These are phyloP conservation scores for Myxozyma vanderwaltii DNA, from an alignment of 805 yeast species.

Conservation along the genomic window DNA sequence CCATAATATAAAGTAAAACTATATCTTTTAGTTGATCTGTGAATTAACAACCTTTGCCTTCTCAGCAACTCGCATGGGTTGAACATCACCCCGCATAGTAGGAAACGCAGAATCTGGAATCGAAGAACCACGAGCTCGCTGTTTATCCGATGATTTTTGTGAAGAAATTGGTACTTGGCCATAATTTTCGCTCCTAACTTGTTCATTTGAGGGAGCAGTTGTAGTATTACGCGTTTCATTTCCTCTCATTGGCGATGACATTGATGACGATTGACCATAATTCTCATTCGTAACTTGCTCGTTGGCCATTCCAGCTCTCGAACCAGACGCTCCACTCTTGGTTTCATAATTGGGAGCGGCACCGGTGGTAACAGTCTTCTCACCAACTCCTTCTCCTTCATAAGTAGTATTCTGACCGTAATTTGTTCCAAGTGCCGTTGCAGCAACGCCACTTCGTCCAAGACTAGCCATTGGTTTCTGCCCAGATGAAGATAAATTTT, in stretches of 20 bases:
- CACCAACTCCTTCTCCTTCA: constrained; percentile 9
- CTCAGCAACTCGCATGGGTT: constrained; percentile 21
- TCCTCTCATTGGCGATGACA: no score
- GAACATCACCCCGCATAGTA: constrained; percentile 12
- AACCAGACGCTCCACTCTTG: not conserved
- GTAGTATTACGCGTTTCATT: no score
- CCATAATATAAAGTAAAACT: not conserved
- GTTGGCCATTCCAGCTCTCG: no score
- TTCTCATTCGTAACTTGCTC: no score
- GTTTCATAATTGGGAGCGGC: not conserved
- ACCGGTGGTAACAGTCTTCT: not conserved
- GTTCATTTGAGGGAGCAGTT: no score
- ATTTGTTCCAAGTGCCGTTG: not conserved
- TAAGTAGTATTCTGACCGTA: not conserved
- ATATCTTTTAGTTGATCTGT: not conserved
- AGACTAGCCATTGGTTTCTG: no score
- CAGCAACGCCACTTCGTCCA: constrained; percentile 14
- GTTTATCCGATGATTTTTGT: no score
- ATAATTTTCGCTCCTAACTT: no score
- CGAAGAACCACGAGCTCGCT: not conserved
- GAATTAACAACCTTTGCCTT: not conserved
- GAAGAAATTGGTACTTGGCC: no score
- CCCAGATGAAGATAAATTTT: no score
- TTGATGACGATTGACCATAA: no score
- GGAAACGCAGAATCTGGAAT: constrained; percentile 7